Conservation (phyloP, 2,329 filamentous ascomycete species). For the Hypoxylon sp. region DNA sequence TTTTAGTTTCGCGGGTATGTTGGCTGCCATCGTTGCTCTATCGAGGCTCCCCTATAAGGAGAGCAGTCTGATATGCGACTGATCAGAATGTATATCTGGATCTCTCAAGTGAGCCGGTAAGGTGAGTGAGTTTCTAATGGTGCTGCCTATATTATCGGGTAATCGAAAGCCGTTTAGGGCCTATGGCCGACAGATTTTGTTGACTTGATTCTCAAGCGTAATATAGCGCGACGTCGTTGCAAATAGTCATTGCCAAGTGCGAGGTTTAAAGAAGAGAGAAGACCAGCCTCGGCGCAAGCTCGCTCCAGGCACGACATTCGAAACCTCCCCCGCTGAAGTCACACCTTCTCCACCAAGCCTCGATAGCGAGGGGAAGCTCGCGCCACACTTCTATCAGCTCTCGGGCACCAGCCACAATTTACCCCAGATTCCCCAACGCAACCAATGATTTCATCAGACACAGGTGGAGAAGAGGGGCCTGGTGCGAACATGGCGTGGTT, state of each 20-base stretch:
- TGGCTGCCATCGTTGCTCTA: slow-evolving; percentile 75
- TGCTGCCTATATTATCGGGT: slow-evolving; percentile 1
- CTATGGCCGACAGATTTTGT: background rate
- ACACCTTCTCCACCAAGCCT: slow-evolving; percentile 24
- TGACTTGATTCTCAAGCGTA: background rate
- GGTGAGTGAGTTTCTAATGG: background rate
- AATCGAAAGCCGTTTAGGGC: background rate
- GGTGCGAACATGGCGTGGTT: slow-evolving; percentile 11
- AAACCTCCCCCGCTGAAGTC: slow-evolving; percentile 45
- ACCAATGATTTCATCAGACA: slow-evolving; percentile 18
- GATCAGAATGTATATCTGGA: background rate
- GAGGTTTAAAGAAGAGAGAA: slow-evolving; percentile 14
- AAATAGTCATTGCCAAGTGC: background rate
- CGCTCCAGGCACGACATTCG: slow-evolving; percentile 30
- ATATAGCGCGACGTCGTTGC: background rate
- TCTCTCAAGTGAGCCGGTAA: background rate
- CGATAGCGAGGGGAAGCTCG: slow-evolving; percentile 44
- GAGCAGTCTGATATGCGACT: background rate
- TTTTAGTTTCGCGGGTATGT: slow-evolving; percentile 80
- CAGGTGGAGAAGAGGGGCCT: slow-evolving; percentile 18
- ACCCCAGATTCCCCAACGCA: slow-evolving; percentile 42
- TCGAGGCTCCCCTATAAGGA: background rate
- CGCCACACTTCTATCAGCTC: slow-evolving; percentile 44
- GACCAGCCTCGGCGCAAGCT: slow-evolving; percentile 14
- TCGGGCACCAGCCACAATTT: slow-evolving; percentile 44